Percentiles rank a stretch among this genome's conserved stretches.
Conservation (phyloP, 2,329 filamentous ascomycete genomes). For the Diaporthe nobilis region DNA sequence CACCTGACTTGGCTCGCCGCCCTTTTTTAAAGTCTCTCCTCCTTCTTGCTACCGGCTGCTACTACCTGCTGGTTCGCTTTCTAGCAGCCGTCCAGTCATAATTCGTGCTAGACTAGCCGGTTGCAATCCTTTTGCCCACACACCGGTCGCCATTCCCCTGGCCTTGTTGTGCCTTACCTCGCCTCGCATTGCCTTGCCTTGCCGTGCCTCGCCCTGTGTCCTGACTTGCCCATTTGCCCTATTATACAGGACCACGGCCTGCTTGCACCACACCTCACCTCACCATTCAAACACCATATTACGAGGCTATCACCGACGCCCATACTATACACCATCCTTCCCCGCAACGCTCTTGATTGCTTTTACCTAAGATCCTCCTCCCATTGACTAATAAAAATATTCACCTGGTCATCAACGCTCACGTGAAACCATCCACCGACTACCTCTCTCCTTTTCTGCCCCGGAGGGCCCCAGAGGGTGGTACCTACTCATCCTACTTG, state of each 20-base stretch:
- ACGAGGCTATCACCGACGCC: constrained; percentile 27
- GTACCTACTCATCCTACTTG: constrained; percentile 18
- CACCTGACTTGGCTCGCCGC: background rate
- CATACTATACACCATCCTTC: constrained; percentile 10
- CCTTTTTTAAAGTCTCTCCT: background rate
- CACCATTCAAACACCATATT: constrained; percentile 26
- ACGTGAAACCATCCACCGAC: constrained; percentile 38
- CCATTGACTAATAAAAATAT: constrained; percentile 49
- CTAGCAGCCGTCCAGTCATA: constrained; percentile 26
- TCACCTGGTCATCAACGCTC: constrained; percentile 38
- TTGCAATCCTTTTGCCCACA: constrained; percentile 22
- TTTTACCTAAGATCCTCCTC: constrained; percentile 48
- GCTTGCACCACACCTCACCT: constrained; percentile 16
- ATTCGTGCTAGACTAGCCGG: constrained; percentile 27
- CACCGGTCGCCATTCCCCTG: constrained; percentile 15
- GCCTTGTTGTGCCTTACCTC: constrained; percentile 6
- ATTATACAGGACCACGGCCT: background rate
- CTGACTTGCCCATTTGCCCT: constrained; percentile 5
- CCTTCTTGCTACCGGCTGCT: background rate
- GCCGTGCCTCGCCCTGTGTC: background rate
- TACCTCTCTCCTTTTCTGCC: constrained; percentile 10
- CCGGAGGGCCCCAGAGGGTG: constrained; percentile 11
- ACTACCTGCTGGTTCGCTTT: background rate
- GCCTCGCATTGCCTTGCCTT: constrained; percentile 3
- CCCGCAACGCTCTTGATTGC: constrained; percentile 28